Evolutionary conservation across 1,139 yeast species (phyloP).

Genomic region (Hyphopichia wangnamkhiaoensis): DNA sequence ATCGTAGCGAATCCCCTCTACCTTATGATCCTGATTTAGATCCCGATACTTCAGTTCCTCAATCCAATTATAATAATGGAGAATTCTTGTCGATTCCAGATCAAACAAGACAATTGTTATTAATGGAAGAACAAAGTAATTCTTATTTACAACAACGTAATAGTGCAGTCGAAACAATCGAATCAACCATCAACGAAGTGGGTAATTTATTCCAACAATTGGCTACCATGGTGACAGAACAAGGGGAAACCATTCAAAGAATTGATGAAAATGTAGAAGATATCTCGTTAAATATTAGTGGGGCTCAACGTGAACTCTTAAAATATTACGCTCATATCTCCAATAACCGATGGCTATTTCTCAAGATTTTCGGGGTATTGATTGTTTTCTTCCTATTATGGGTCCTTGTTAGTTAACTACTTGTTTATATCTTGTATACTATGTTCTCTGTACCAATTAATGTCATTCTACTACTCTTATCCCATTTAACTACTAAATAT

Average conservation of each 20-base stretch:
- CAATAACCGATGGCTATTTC: constrained; percentile 88
- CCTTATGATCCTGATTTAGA: constrained; percentile 38
- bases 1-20: constrained; percentile 15
- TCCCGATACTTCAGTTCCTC: constrained; percentile 32
- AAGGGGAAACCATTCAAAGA: constrained; percentile 92
- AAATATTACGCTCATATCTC: constrained; percentile 88
- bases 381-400: constrained; percentile 74
- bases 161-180: constrained; percentile 93
- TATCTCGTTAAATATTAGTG: constrained; percentile 80
- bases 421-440: neutral
- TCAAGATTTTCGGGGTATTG: constrained; percentile 85
- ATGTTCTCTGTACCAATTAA: neutral
- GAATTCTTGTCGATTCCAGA: constrained; percentile 63
- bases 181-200: constrained; percentile 92
- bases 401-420: constrained; percentile 66
- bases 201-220: constrained; percentile 93
- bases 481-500: too few species aligned
- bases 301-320: constrained; percentile 91
- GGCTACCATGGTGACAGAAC: constrained; percentile 97
- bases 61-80: constrained; percentile 27
- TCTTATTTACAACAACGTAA: constrained; percentile 81
- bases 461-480: neutral
- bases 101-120: constrained; percentile 71
- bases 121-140: constrained; percentile 74
- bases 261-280: constrained; percentile 96